Conservation (phyloP, 768 basidiomycete genomes). For the Phanerochaete sordida region DNA sequence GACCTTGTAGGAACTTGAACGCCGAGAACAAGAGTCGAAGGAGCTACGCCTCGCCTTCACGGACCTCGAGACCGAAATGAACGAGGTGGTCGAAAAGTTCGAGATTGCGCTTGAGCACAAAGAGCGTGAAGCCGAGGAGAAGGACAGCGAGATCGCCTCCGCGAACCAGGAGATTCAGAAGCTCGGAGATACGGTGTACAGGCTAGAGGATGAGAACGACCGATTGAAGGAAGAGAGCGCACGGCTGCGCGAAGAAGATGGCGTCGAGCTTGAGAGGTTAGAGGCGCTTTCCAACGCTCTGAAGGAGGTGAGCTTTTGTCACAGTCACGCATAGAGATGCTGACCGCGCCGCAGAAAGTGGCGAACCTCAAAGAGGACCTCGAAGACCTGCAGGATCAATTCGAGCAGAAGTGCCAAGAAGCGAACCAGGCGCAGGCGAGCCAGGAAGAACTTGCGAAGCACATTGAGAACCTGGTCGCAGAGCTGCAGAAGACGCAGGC, state of each 20-base stretch:
- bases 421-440: conserved; percentile 63
- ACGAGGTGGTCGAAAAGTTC: conserved; percentile 70
- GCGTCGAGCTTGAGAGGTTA: conserved; percentile 62
- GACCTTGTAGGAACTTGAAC: conserved; percentile 57
- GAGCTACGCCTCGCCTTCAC: conserved; percentile 69
- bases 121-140: conserved; percentile 73
- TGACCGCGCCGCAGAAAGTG: conserved; percentile 54
- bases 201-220: conserved; percentile 86
- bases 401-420: conserved; percentile 61
- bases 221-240: conserved; percentile 69
- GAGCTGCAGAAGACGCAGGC: conserved; percentile 59
- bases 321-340: background rate
- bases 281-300: conserved; percentile 67
- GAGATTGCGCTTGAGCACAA: conserved; percentile 73
- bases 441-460: conserved; percentile 73
- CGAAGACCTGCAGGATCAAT: conserved; percentile 59
- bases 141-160: conserved; percentile 72
- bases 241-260: conserved; percentile 66
- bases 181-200: conserved; percentile 73
- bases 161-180: conserved; percentile 77
- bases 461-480: conserved; percentile 67
- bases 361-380: conserved; percentile 59
- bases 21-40: conserved; percentile 76
- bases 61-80: conserved; percentile 70
- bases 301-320: conserved; percentile 61